Conservation (phyloP, 2,329 filamentous ascomycete species). For the Lecanicillium sp. region DNA sequence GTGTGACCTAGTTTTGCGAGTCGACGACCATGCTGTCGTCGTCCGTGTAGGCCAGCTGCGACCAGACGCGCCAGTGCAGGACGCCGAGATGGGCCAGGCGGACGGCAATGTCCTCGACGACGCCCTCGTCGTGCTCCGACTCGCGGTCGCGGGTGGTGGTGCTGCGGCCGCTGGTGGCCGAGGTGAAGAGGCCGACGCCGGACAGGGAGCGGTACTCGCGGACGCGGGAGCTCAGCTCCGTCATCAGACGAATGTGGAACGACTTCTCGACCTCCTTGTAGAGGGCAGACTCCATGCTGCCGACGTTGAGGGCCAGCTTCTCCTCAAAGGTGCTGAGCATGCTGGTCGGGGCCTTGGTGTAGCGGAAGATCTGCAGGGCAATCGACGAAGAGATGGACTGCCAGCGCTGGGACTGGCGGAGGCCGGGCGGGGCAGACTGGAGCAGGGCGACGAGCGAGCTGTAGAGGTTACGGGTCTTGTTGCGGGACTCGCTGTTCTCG, state of each 20-base stretch:
- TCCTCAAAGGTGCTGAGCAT: constrained; percentile 44
- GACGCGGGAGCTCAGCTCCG: constrained; percentile 43
- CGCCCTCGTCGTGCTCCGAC: constrained; percentile 41
- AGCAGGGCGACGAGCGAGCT: constrained; percentile 49
- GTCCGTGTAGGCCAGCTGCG: constrained; percentile 60
- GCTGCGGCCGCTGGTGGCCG: constrained; percentile 46
- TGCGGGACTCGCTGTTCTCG: constrained; percentile 35
- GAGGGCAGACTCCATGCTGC: constrained; percentile 35
- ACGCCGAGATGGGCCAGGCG: constrained; percentile 77
- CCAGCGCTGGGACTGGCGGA: constrained; percentile 43
- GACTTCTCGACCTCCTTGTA: constrained; percentile 44
- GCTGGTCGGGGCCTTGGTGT: constrained; percentile 43
- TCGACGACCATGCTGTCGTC: constrained; percentile 32
- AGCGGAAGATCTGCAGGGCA: constrained; percentile 54
- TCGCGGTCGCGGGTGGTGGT: constrained; percentile 30
- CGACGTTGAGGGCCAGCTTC: constrained; percentile 41
- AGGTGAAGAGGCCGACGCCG: constrained; percentile 48
- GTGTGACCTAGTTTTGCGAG: neutral
- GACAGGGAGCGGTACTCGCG: constrained; percentile 47
- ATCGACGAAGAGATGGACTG: constrained; percentile 46
- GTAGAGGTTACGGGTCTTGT: constrained; percentile 44
- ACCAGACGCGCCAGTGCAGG: constrained; percentile 88
- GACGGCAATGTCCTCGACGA: constrained; percentile 63
- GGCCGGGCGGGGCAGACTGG: constrained; percentile 41
- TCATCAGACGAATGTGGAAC: constrained; percentile 44